Conservation (phyloP, 345 rosid genomes). For the Microthlaspi erraticum region DNA sequence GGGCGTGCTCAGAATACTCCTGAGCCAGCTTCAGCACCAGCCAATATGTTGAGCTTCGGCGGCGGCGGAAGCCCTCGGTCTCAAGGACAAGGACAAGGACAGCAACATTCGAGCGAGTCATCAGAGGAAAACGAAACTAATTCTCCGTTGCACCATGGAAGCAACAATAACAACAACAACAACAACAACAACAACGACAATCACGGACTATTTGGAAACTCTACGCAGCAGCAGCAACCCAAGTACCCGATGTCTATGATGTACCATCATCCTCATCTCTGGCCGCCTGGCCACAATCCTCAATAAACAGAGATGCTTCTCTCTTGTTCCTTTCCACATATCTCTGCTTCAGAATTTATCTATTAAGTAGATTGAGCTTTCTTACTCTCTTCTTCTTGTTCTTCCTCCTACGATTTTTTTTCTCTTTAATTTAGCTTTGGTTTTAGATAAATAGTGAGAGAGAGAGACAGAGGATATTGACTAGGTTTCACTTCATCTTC, state of each 20-base stretch:
- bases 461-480: slow-evolving; percentile 22
- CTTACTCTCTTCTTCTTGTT: slow-evolving; percentile 30
- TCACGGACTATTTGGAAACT: slow-evolving; percentile 41
- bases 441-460: slow-evolving; percentile 41
- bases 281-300: slow-evolving; percentile 41
- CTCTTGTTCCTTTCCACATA: slow-evolving; percentile 29
- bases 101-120: slow-evolving; percentile 69
- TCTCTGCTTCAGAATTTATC: slow-evolving; percentile 35
- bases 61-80: slow-evolving; percentile 72
- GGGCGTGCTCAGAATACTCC: slow-evolving; percentile 47
- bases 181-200: slow-evolving; percentile 37
- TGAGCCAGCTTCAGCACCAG: slow-evolving; percentile 57
- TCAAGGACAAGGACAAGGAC: slow-evolving; percentile 54
- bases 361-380: slow-evolving; percentile 43
- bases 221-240: slow-evolving; percentile 30
- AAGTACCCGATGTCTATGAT: slow-evolving; percentile 43
- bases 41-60: slow-evolving; percentile 70
- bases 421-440: slow-evolving; percentile 34
- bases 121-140: slow-evolving; percentile 75
- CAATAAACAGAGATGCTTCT: slow-evolving; percentile 38
- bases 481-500: slow-evolving; percentile 42
- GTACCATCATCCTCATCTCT: slow-evolving; percentile 39
- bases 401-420: neutral
- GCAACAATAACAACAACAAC: slow-evolving; percentile 32
- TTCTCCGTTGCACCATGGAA: slow-evolving; percentile 34